Evolutionary conservation across 179 eudicot genomes (phyloP), one percentile per base, ranked within the genome.

Genomic region (Beta lomatogona): DNA sequence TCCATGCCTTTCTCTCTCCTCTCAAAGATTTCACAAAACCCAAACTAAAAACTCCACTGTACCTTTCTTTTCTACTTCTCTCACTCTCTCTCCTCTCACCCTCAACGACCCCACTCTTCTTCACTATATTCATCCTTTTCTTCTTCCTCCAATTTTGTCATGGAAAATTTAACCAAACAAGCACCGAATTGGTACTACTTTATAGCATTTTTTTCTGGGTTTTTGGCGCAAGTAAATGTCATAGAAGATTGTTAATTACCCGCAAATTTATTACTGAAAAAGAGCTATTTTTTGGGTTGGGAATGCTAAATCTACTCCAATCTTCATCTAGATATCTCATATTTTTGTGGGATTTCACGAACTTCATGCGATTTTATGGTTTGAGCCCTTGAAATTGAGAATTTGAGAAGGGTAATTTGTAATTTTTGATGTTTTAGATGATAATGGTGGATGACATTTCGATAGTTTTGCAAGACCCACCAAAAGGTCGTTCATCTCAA

Each of bases 361-460:
- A 63, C 5, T 13, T 31, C 53, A 60, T 53, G 14, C 65, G 55
- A 70, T 64, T 81, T 81, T 6, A 4, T 21, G 44, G 55, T 48
- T 44, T 75, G 9, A 2, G 25, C 10, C 4, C 25, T 48, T 21
- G 41, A 46, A 73, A 78, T 80, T 74, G 76, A 76, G 80, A 81
- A 81, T 84, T 87, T 86, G 88, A 82, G 80, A 41, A 82, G 68
- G 60, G 66, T 61, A 21, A 28, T 36, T 31, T 50, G 13, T 65
- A 36, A 57, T 74, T 64, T 21, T 77, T 59, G 73, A 66, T 73
- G 22, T 78, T 31, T 75, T 73, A 15, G 77, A 52, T 85, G 90
- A 92, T 84, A 87, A 96, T 96, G 98, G 98, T 92, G 89, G 96
- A 93, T 80, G 96, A 91, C 65, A 84, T 89, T 88, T 85, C 87